Base-by-base conservation (phyloP, 352 stramenopile genomes). In the Globisporangium takayamanum region DNA sequence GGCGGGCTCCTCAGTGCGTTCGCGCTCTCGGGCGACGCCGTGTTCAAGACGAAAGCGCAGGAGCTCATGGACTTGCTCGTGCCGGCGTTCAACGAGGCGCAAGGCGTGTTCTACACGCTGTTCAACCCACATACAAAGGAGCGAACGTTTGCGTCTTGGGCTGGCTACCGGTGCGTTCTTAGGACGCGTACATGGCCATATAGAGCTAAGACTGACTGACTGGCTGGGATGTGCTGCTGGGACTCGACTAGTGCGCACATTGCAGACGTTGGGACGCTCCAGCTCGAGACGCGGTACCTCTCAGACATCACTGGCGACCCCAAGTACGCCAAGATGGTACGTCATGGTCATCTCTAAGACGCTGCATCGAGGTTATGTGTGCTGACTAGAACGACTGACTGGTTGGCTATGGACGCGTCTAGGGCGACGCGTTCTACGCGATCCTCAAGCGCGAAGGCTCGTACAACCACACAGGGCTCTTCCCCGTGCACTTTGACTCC, bases 1-100 rank as follows among this genome's bases (percentile, higher is more conserved):
- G 97, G 96, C 20, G 97, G 97, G 10, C 76, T 99, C 5, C 80
- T 99, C 11, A 92, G 90, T 39, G 97, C 97, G 0, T 99, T 97
- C 71, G 86, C 97, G 61, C 70, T 99, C 36, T 92, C 93, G 18
- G 46, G 63, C 1, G 87, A 97, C 69, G 57, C 51, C 5, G 62
- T 94, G 18, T 98, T 99, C 71, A 87, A 98, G 52, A 69, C 90
- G 14, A 96, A 98, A 59, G 96, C 96, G 14, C 59, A 82, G 33
- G 93, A 99, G 68, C 80, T 99, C 47, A 96, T 92, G 57, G 79
- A 97, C 33, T 59, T 91, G 47, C 71, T 99, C 1, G 63, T 92
- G 18, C 82, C 82, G 44, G 87, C 96, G 5, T 99, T 98, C 66
- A 69, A 97, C 41, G 84, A 85, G 10, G 59, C 75, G 20, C 87